phyloP scores from a whole-genome alignment of 176 grass and related monocot species.

The Carex littledalei region DNA sequence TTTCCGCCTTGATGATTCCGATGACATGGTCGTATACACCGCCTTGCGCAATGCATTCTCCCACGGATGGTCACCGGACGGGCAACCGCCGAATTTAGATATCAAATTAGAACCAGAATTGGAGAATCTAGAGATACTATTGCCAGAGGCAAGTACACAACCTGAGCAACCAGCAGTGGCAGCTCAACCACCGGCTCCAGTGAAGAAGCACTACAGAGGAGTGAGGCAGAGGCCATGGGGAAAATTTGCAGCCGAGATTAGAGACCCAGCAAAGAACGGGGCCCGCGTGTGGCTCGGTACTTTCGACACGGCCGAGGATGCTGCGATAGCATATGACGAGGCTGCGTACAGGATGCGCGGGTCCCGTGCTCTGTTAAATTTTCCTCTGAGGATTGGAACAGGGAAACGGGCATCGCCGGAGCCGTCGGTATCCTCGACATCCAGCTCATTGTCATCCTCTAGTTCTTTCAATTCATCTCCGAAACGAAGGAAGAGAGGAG shows the following conservation, averaged over 20 bases:
- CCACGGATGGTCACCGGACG: slow-evolving; percentile 61
- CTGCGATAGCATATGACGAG: slow-evolving; percentile 80
- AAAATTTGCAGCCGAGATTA: slow-evolving; percentile 94
- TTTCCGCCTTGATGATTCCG: slow-evolving; percentile 70
- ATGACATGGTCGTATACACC: slow-evolving; percentile 88
- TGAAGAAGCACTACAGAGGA: slow-evolving; percentile 63
- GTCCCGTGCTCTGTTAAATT: slow-evolving; percentile 96
- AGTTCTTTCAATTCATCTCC: slow-evolving; percentile 28
- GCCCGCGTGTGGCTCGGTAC: slow-evolving; percentile 95
- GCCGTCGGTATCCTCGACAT: slow-evolving; percentile 6
- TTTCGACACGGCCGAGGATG: slow-evolving; percentile 84
- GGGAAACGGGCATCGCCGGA: slow-evolving; percentile 54
- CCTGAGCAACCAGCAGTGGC: neutral
- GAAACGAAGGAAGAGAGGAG: slow-evolving; percentile 59
- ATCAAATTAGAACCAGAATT: slow-evolving; percentile 6
- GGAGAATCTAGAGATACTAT: neutral
- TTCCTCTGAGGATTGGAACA: slow-evolving; percentile 74
- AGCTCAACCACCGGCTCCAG: neutral
- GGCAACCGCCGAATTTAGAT: slow-evolving; percentile 14
- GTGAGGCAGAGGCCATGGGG: slow-evolving; percentile 96
- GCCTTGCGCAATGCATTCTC: slow-evolving; percentile 66
- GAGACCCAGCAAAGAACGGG: slow-evolving; percentile 94
- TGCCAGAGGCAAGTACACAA: neutral
- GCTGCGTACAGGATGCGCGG: slow-evolving; percentile 94
- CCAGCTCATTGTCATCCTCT: slow-evolving; percentile 20